Evolutionary conservation across 441 rosid genomes (phyloP).

Genomic region (Adansonia grandidieri): DNA sequence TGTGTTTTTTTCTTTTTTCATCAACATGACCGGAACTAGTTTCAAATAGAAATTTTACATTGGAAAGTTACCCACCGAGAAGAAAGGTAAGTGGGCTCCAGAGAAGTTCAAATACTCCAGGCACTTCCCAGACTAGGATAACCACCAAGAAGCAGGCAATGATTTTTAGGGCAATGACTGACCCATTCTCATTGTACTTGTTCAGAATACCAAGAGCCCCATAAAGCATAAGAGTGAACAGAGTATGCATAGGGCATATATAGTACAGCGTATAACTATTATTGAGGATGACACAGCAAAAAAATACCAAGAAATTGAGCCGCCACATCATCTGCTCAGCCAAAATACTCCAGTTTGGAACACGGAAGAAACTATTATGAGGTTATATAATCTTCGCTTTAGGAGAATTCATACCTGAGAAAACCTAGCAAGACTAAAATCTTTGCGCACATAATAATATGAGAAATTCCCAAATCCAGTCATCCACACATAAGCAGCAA

Average conservation of each 20-base stretch:
- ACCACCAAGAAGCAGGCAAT: slow-evolving; percentile 65
- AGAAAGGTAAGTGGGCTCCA: slow-evolving; percentile 74
- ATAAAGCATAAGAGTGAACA: slow-evolving; percentile 83
- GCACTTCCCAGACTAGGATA: slow-evolving; percentile 72
- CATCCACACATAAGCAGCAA: slow-evolving; percentile 90
- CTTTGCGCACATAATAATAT: slow-evolving; percentile 77
- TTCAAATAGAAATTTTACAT: slow-evolving; percentile 26
- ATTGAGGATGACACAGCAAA: slow-evolving; percentile 70
- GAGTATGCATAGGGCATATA: slow-evolving; percentile 85
- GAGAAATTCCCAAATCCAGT: slow-evolving; percentile 89
- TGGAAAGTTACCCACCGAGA: slow-evolving; percentile 53
- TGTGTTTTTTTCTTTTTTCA: background rate
- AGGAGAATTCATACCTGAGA: slow-evolving; percentile 59
- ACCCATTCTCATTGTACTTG: slow-evolving; percentile 70
- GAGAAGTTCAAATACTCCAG: slow-evolving; percentile 67
- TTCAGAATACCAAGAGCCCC: slow-evolving; percentile 75
- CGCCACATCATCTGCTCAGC: slow-evolving; percentile 86
- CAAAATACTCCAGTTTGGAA: slow-evolving; percentile 29
- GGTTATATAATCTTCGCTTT: slow-evolving; percentile 24
- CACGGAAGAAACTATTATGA: slow-evolving; percentile 24
- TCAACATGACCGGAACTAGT: slow-evolving; percentile 15
- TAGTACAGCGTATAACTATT: slow-evolving; percentile 77
- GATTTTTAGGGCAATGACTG: slow-evolving; percentile 61
- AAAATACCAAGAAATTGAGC: slow-evolving; percentile 66
- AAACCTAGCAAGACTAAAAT: slow-evolving; percentile 76